phyloP scores from a whole-genome alignment of 805 yeast species.

The Candida germanica region DNA sequence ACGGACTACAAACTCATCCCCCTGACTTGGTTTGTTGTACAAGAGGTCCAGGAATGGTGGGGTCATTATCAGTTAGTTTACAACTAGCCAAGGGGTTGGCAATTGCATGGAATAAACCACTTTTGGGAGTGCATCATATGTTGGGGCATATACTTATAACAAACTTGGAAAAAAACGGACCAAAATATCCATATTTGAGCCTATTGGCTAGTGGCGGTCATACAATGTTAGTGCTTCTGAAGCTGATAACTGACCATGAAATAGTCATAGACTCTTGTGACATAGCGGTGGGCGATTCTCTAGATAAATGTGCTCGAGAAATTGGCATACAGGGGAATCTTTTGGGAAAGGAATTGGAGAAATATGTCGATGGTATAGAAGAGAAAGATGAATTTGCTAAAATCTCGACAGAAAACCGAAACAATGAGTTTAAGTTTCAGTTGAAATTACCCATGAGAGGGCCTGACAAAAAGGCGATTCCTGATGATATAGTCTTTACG shows the following conservation, averaged over 20 bases:
- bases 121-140: conserved; percentile 95
- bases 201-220: conserved; percentile 92
- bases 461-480: conserved; percentile 26
- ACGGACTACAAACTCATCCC: conserved; percentile 20
- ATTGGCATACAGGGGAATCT: conserved; percentile 77
- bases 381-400: conserved; percentile 17
- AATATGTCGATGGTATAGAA: conserved; percentile 38
- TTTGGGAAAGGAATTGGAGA: conserved; percentile 83
- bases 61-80: conserved; percentile 77
- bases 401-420: conserved; percentile 18
- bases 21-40: conserved; percentile 87
- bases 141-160: conserved; percentile 77
- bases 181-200: conserved; percentile 67
- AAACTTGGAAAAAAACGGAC: conserved; percentile 25
- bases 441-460: conserved; percentile 32
- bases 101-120: conserved; percentile 71
- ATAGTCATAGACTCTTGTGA: conserved; percentile 75
- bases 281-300: conserved; percentile 89
- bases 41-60: conserved; percentile 95
- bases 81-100: conserved; percentile 84
- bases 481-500: conserved; percentile 48
- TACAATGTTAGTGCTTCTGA: conserved; percentile 76
- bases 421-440: conserved; percentile 24
- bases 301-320: conserved; percentile 89
- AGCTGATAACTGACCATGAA: conserved; percentile 60